These are phyloP conservation scores for Neurospora terricola DNA, from an alignment of 495 filamentous ascomycete species.

Conservation along the genomic window DNA sequence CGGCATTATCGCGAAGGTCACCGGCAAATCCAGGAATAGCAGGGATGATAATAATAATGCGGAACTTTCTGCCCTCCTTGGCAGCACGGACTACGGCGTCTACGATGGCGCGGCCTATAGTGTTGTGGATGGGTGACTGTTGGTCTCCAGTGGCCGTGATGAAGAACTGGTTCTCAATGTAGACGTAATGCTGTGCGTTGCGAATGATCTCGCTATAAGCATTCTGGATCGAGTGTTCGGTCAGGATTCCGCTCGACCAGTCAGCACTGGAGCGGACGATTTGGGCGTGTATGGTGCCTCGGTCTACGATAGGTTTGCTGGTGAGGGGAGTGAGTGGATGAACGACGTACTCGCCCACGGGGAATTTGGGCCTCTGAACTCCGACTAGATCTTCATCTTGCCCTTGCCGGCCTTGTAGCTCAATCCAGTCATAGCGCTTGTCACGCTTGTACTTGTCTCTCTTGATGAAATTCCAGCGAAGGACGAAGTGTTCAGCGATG, in stretches of 20 bases:
- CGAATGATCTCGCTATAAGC: constrained; percentile 80
- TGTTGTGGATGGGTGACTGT: constrained; percentile 78
- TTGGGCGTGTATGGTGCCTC: constrained; percentile 71
- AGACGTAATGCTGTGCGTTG: constrained; percentile 81
- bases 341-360: constrained; percentile 74
- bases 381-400: constrained; percentile 74
- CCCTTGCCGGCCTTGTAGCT: constrained; percentile 67
- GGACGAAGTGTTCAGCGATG: constrained; percentile 91
- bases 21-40: constrained; percentile 91
- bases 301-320: constrained; percentile 31
- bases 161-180: constrained; percentile 98
- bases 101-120: constrained; percentile 77
- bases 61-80: constrained; percentile 81
- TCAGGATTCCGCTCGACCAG: constrained; percentile 90
- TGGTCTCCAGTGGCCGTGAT: constrained; percentile 88
- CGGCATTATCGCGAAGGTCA: constrained; percentile 72
- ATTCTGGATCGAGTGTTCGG: constrained; percentile 85
- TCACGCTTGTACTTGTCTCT: constrained; percentile 95
- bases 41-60: constrained; percentile 81
- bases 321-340: constrained; percentile 65
- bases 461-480: constrained; percentile 95
- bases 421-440: constrained; percentile 68
- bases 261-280: constrained; percentile 78
- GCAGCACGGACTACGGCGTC: constrained; percentile 75
- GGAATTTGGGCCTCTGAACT: constrained; percentile 76